Percentiles rank a stretch among this genome's conserved stretches.
These are phyloP conservation scores for Cicer arietinum DNA, from an alignment of 306 rosid species.

Conservation along the genomic window DNA sequence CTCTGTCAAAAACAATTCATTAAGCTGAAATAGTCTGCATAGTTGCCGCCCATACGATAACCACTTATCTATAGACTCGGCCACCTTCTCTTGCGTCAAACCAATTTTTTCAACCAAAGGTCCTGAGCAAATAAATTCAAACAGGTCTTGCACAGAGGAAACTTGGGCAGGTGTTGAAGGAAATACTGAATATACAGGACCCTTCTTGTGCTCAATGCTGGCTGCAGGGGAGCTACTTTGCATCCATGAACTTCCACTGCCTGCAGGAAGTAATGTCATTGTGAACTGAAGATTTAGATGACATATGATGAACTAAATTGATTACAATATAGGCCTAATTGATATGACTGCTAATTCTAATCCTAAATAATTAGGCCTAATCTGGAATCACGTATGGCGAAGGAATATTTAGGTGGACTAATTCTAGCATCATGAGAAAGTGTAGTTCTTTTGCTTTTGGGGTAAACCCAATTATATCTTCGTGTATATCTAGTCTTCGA, in stretches of 20 bases:
- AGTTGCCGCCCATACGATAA: constrained; percentile 62
- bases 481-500: no score
- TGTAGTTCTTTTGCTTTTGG: not conserved
- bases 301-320: not conserved
- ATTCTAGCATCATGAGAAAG: not conserved
- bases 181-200: constrained; percentile 55
- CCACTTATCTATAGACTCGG: constrained; percentile 87
- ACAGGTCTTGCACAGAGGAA: constrained; percentile 77
- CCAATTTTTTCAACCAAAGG: constrained; percentile 74
- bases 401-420: no score
- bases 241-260: constrained; percentile 77
- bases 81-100: constrained; percentile 60
- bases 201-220: constrained; percentile 45
- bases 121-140: constrained; percentile 81
- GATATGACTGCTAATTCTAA: not conserved
- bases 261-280: constrained; percentile 50
- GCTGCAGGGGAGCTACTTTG: constrained; percentile 49
- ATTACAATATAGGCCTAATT: not conserved
- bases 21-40: constrained; percentile 74
- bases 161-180: constrained; percentile 74
- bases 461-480: no score
- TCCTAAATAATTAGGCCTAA: not conserved
- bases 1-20: constrained; percentile 66
- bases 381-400: no score
- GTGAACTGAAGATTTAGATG: constrained; percentile 14